Conservation (phyloP, 768 basidiomycete species). For the Suillus variegatus region DNA sequence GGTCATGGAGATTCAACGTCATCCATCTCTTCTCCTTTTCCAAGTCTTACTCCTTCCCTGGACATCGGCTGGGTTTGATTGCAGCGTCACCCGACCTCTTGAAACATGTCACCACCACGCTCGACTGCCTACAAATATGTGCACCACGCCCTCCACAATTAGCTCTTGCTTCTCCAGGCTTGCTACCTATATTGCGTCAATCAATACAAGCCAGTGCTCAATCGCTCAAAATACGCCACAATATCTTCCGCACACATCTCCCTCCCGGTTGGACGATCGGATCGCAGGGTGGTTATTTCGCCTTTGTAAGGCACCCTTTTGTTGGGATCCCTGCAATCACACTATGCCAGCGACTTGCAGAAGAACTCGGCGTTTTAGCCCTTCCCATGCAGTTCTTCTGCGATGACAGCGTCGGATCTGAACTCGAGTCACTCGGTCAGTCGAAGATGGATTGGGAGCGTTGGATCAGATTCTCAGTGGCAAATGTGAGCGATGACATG, state of each 20-base stretch:
- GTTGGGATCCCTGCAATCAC: slow-evolving; percentile 43
- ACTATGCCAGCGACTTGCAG: slow-evolving; percentile 61
- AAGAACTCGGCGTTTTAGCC: slow-evolving; percentile 61
- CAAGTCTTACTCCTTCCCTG: slow-evolving; percentile 80
- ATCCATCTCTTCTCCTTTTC: slow-evolving; percentile 81
- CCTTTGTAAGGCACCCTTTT: slow-evolving; percentile 75
- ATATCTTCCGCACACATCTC: slow-evolving; percentile 52
- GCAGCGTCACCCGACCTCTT: slow-evolving; percentile 60
- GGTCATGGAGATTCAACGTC: slow-evolving; percentile 60
- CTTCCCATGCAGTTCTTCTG: slow-evolving; percentile 70
- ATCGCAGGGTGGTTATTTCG: slow-evolving; percentile 74
- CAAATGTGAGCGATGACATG: slow-evolving; percentile 72
- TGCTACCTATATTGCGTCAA: slow-evolving; percentile 52
- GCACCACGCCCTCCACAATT: slow-evolving; percentile 72
- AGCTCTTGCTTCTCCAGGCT: slow-evolving; percentile 52
- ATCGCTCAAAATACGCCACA: slow-evolving; percentile 52
- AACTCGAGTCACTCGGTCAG: slow-evolving; percentile 22
- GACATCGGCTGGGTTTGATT: slow-evolving; percentile 76
- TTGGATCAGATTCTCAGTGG: slow-evolving; percentile 81
- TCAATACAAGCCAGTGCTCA: slow-evolving; percentile 54
- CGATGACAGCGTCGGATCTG: slow-evolving; percentile 16
- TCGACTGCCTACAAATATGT: slow-evolving; percentile 83
- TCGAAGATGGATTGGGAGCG: slow-evolving; percentile 44
- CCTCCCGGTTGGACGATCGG: slow-evolving; percentile 61
- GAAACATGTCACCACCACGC: slow-evolving; percentile 49